Evolutionary conservation across 495 filamentous ascomycete genomes (phyloP).

Genomic region (Penicillium desertorum): DNA sequence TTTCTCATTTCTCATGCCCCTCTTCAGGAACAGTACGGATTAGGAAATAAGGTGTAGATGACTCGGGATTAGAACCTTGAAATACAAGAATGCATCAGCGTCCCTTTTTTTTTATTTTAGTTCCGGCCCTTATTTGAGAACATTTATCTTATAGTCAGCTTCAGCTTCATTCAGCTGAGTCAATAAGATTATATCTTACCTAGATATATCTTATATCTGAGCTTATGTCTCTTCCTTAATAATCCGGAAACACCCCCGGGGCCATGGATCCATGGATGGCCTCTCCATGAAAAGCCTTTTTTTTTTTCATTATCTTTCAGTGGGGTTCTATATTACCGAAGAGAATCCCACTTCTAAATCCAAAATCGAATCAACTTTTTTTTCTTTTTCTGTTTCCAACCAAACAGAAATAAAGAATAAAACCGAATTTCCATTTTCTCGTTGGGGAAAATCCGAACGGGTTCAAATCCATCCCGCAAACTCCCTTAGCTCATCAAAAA

Average conservation of each 20-base stretch:
- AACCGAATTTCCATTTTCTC: background rate
- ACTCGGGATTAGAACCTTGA: background rate
- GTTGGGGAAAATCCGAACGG: conserved; percentile 26
- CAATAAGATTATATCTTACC: no score
- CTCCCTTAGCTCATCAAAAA: conserved; percentile 44
- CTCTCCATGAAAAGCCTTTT: background rate
- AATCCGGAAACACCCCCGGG: conserved; percentile 4
- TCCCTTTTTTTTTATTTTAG: conserved; percentile 6
- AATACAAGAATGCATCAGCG: background rate
- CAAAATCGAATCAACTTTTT: background rate
- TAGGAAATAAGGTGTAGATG: background rate
- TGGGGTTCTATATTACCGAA: conserved; percentile 2
- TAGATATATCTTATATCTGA: no score
- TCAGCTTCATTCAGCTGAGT: conserved; percentile 7
- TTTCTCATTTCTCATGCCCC: background rate
- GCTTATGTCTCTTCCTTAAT: background rate
- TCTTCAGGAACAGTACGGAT: background rate
- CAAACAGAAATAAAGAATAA: background rate
- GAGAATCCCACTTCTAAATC: conserved; percentile 10
- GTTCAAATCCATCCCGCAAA: conserved; percentile 42
- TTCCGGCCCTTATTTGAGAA: background rate
- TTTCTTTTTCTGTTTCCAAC: background rate
- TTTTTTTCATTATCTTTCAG: background rate
- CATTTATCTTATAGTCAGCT: conserved; percentile 2
- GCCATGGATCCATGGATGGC: no score